Base-by-base conservation (phyloP, 305 asterid genomes). In the Ruellia speciosa region DNA sequence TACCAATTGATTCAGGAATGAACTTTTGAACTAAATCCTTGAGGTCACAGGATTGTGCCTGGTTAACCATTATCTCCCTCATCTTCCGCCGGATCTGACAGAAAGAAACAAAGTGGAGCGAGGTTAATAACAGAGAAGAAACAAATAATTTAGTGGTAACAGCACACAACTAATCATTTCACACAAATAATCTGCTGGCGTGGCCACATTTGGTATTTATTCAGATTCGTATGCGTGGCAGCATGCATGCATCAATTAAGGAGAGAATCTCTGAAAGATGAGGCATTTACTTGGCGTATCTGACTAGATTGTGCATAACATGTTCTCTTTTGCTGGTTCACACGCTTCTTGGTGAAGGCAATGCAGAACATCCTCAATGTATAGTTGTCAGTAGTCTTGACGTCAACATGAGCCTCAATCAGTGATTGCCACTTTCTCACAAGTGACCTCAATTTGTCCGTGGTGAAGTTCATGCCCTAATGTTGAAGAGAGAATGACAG, bases 381-480 rank as follows among this genome's bases (percentile, higher is more conserved):
- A 55, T 62, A 89, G 49, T 48, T 79, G 66, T 89, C 90, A 0
- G 94, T 86, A 17, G 97, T 89, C 73, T 89, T 89, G 53, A 86
- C 97, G 78, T 89, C 97, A 54, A 89, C 94, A 41, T 89, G 97
- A 20, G 97, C 93, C 71, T 89, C 97, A 45, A 89, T 84, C 62
- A 89, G 65, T 2, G 94, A 76, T 57, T 89, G 96, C 85, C 96
- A 86, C 62, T 84, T 89, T 81, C 67, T 76, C 15, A 89, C 95
- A 13, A 86, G 88, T 8, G 95, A 86, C 76, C 95, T 84, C 79
- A 86, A 70, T 53, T 89, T 89, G 62, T 89, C 94, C 0, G 95
- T 79, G 1, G 95, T 84, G 54, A 89, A 89, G 53, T 86, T 77
- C 97, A 89, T 89, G 3, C 97, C 95, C 95, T 86, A 58, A 64